phyloP scores from a whole-genome alignment of 768 basidiomycete genomes.

The Kondoa malvinella region DNA sequence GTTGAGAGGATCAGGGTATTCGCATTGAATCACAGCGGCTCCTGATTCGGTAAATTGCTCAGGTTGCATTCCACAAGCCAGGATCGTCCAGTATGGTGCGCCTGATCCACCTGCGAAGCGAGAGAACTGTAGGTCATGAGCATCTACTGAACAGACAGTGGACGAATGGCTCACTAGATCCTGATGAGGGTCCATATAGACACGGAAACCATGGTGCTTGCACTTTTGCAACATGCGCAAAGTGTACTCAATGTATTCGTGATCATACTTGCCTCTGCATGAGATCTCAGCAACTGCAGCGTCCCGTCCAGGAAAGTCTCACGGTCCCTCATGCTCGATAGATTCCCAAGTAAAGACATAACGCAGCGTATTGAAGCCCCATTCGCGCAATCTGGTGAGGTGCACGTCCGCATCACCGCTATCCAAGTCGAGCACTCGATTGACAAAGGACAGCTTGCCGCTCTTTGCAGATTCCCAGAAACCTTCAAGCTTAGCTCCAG shows the following conservation, averaged over 20 bases:
- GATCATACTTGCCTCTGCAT: constrained; percentile 67
- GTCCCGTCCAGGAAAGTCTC: constrained; percentile 32
- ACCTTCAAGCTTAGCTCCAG: constrained; percentile 49
- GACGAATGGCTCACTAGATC: constrained; percentile 54
- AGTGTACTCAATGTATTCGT: constrained; percentile 81
- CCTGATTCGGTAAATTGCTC: constrained; percentile 68
- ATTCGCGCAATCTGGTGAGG: constrained; percentile 62
- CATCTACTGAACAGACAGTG: neutral
- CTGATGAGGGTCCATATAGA: constrained; percentile 92
- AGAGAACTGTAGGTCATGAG: constrained; percentile 52
- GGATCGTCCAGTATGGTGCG: constrained; percentile 82
- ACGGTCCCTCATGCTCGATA: constrained; percentile 88
- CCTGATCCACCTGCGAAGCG: constrained; percentile 89
- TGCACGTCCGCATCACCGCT: constrained; percentile 62
- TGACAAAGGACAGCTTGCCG: constrained; percentile 52
- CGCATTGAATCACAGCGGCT: constrained; percentile 69
- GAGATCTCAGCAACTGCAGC: neutral
- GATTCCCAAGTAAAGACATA: constrained; percentile 87
- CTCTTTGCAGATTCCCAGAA: constrained; percentile 69
- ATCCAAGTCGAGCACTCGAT: constrained; percentile 63
- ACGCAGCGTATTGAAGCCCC: constrained; percentile 80
- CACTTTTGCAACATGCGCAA: constrained; percentile 73
- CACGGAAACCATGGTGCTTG: constrained; percentile 76
- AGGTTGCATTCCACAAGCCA: constrained; percentile 78
- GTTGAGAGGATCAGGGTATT: constrained; percentile 51